These are phyloP conservation scores for Detonula confervacea DNA, from an alignment of 352 stramenopile genomes.

Conservation along the genomic window DNA sequence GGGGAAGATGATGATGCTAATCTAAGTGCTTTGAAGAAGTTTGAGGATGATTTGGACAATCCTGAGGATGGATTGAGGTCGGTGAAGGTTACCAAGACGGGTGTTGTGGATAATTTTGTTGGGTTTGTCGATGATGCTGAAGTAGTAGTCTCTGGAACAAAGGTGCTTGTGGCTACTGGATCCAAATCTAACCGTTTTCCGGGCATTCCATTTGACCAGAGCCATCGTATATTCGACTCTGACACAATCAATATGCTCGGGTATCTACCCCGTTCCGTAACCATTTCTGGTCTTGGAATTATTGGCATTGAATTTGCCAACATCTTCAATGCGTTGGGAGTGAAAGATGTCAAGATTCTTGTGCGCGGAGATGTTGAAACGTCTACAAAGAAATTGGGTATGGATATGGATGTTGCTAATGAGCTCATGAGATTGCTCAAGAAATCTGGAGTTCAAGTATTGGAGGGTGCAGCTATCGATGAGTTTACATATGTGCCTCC, in stretches of 20 bases:
- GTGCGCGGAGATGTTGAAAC: no score
- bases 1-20: slow-evolving; percentile 14
- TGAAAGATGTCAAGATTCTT: slow-evolving; percentile 77
- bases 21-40: slow-evolving; percentile 15
- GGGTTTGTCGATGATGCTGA: slow-evolving; percentile 3
- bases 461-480: slow-evolving; percentile 18
- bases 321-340: slow-evolving; percentile 84
- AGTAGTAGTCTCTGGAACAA: slow-evolving; percentile 27
- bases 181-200: slow-evolving; percentile 66
- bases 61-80: slow-evolving; percentile 22
- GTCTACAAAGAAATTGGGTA: no score
- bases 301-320: slow-evolving; percentile 85
- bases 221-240: slow-evolving; percentile 75
- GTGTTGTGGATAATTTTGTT: no score
- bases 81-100: slow-evolving; percentile 7
- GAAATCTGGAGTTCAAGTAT: slow-evolving; percentile 30
- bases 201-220: slow-evolving; percentile 79
- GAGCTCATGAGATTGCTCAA: slow-evolving; percentile 34
- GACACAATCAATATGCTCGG: slow-evolving; percentile 73
- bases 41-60: slow-evolving; percentile 18
- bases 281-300: slow-evolving; percentile 79
- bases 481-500: slow-evolving; percentile 30
- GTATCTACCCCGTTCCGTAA: slow-evolving; percentile 74
- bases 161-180: slow-evolving; percentile 72
- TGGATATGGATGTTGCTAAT: slow-evolving; percentile 76